Percentiles rank a stretch among this genome's conserved stretches.
Conservation (phyloP, 2,329 filamentous ascomycete genomes). For the Claviceps capensis region DNA sequence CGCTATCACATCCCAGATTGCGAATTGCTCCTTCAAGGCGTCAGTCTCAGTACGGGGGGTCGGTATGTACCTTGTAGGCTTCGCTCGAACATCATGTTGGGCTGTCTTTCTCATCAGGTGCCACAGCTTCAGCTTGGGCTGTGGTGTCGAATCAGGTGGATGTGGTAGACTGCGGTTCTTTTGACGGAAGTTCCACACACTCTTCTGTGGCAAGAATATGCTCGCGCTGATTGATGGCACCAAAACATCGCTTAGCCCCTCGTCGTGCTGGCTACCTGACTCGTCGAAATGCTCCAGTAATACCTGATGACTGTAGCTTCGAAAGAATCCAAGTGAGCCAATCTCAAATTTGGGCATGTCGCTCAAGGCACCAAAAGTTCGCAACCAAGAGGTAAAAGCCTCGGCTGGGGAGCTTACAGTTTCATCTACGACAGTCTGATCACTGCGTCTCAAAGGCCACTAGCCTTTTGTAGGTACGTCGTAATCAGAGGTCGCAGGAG, state of each 20-base stretch:
- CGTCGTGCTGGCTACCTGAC: conserved; percentile 33
- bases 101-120: conserved; percentile 5
- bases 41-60: conserved; percentile 1
- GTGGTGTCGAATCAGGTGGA: conserved; percentile 13
- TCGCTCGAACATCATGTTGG: conserved; percentile 8
- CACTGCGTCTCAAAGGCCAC: conserved; percentile 1
- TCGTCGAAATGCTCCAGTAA: conserved; percentile 37
- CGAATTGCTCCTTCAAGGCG: conserved; percentile 18
- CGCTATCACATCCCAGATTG: conserved; percentile 23
- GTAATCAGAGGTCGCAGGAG: background rate
- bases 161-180: conserved; percentile 11
- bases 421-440: background rate
- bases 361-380: conserved; percentile 32
- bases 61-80: conserved; percentile 4
- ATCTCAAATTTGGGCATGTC: conserved; percentile 42
- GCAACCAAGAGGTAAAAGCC: conserved; percentile 18
- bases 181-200: conserved; percentile 37
- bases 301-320: conserved; percentile 28
- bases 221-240: conserved; percentile 40
- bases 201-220: conserved; percentile 36
- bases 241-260: conserved; percentile 32
- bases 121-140: conserved; percentile 10
- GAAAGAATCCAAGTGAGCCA: conserved; percentile 36
- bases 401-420: conserved; percentile 14
- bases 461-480: conserved; percentile 1